Conservation (phyloP, 441 rosid species). For the Eruca vesicaria region DNA sequence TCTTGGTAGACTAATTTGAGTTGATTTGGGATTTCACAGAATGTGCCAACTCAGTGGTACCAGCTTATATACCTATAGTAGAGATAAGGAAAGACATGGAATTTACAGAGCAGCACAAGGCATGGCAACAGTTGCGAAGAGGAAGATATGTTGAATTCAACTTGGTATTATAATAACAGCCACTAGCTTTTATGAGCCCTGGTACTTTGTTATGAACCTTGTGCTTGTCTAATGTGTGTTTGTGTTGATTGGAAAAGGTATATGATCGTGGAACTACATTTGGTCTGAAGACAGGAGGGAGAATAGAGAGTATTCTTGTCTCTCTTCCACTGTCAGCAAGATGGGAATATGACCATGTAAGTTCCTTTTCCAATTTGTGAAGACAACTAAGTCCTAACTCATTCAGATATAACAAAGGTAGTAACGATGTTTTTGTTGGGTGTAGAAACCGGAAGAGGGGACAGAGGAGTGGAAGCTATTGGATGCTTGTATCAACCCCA, state of each 20-base stretch:
- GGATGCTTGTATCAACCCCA: conserved; percentile 96
- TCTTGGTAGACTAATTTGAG: conserved; percentile 16
- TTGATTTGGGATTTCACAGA: conserved; percentile 48
- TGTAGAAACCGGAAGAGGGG: conserved; percentile 92
- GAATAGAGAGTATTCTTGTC: conserved; percentile 95
- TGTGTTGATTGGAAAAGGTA: conserved; percentile 47
- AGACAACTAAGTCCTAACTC: background rate
- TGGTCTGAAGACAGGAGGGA: conserved; percentile 94
- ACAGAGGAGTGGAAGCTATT: conserved; percentile 96
- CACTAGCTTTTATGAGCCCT: background rate
- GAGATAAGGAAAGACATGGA: conserved; percentile 78
- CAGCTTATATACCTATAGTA: conserved; percentile 88
- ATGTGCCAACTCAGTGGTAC: conserved; percentile 88
- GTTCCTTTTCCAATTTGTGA: conserved; percentile 21
- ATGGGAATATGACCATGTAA: conserved; percentile 97
- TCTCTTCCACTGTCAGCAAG: conserved; percentile 90
- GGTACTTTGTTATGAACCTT: background rate
- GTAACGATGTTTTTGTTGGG: conserved; percentile 11
- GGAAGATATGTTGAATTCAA: conserved; percentile 95
- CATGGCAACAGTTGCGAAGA: conserved; percentile 94
- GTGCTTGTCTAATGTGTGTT: conserved; percentile 9
- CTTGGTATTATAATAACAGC: conserved; percentile 56
- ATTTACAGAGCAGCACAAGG: conserved; percentile 76
- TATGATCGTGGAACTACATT: conserved; percentile 97
- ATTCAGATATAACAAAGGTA: background rate